A percentile compares a stretch with the other conserved stretches of the same genome.
Conservation (phyloP, 2,329 filamentous ascomycete genomes). For the Phoma sp. region DNA sequence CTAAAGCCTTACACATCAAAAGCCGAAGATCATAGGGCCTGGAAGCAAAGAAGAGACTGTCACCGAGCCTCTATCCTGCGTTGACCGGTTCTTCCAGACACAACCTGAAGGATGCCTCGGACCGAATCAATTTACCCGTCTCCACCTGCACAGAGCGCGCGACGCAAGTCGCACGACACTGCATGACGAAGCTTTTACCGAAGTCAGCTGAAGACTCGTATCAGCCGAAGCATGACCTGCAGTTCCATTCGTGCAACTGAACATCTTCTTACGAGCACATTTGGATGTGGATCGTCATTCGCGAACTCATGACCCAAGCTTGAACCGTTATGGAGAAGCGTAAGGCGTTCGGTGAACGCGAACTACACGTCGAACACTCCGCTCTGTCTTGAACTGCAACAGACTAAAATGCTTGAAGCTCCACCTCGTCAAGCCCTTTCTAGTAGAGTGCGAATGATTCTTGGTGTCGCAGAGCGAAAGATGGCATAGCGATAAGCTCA, state of each 20-base stretch:
- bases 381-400: not conserved
- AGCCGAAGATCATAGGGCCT: no score
- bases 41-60: not conserved
- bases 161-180: constrained; percentile 13
- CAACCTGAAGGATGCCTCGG: constrained; percentile 7
- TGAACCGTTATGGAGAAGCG: not conserved
- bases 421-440: not conserved
- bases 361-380: constrained; percentile 7
- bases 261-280: not conserved
- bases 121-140: constrained; percentile 17
- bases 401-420: not conserved
- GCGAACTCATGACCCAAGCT: constrained; percentile 16
- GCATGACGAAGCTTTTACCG: constrained; percentile 10
- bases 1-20: no score
- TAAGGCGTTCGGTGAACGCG: constrained; percentile 6
- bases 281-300: not conserved
- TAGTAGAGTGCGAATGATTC: constrained; percentile 1
- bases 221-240: constrained; percentile 10
- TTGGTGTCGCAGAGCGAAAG: not conserved
- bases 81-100: not conserved
- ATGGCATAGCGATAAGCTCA: constrained; percentile 2
- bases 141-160: constrained; percentile 13
- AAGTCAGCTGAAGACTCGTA: constrained; percentile 11
- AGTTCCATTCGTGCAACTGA: constrained; percentile 1
- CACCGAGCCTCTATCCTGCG: not conserved